Percentiles rank a stretch among this genome's conserved stretches.
Conservation (phyloP, 2,329 filamentous ascomycete genomes). For the Botrytis elliptica region DNA sequence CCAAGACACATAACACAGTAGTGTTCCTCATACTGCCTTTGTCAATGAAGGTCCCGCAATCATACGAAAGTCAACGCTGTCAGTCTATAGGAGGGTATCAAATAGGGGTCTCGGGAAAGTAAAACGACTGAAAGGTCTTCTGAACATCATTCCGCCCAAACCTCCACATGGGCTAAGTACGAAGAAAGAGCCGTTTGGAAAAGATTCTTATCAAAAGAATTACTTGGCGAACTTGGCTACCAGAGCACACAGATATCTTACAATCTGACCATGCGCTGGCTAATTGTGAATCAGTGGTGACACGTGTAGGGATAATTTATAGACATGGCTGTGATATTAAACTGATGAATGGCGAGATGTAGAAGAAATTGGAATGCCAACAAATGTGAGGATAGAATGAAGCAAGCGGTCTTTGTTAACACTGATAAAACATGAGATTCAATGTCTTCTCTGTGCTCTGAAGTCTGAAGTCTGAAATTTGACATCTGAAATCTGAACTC, state of each 20-base stretch:
- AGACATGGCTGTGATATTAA: neutral
- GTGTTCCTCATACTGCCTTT: neutral
- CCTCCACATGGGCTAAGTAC: neutral
- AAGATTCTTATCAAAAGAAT: neutral
- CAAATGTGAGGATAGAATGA: neutral
- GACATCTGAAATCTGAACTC: neutral
- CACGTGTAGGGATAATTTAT: neutral
- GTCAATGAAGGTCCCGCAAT: neutral
- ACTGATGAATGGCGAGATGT: neutral
- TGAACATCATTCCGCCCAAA: neutral
- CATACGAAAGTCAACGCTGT: neutral
- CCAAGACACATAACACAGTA: neutral
- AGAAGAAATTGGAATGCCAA: neutral
- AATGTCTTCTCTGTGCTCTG: neutral
- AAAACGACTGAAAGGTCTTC: neutral
- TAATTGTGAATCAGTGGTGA: neutral
- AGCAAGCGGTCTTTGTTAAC: neutral
- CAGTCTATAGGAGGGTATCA: neutral
- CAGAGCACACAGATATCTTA: neutral
- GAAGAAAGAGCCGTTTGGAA: neutral
- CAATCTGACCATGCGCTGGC: slow-evolving; percentile 9
- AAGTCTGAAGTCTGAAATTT: neutral
- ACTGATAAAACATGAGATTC: neutral
- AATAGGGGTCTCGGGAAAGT: neutral
- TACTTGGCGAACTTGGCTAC: neutral